A percentile compares a stretch with the other conserved stretches of the same genome.
Conservation (phyloP, 2,329 filamentous ascomycete genomes). For the Plectosphaerella plurivora region DNA sequence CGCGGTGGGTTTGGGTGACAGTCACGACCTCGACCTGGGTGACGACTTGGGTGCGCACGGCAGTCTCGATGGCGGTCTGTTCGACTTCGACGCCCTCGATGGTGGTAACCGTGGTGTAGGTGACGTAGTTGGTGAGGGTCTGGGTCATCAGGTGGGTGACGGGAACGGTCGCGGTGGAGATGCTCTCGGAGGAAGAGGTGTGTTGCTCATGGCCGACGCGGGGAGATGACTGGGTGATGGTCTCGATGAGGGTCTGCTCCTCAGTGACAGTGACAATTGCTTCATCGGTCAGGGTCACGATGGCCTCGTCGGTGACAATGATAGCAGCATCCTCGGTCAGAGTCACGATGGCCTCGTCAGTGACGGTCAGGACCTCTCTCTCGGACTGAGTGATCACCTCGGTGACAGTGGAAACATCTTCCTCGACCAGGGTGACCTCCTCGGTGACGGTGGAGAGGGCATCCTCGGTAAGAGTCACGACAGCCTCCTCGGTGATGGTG, state of each 20-base stretch:
- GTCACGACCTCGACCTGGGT: conserved; percentile 25
- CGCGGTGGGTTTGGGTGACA: conserved; percentile 14
- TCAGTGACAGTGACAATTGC: conserved; percentile 5
- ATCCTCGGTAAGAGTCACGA: not conserved
- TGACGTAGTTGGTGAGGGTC: conserved; percentile 6
- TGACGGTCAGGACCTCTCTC: conserved; percentile 5
- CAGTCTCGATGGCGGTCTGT: conserved; percentile 5
- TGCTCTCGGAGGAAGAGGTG: not conserved
- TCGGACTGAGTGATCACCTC: not conserved
- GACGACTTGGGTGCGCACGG: conserved; percentile 14
- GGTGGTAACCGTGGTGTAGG: conserved; percentile 19
- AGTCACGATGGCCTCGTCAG: not conserved
- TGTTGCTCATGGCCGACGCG: not conserved
- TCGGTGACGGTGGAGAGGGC: not conserved
- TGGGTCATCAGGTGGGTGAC: conserved; percentile 6
- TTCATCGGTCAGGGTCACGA: conserved; percentile 6
- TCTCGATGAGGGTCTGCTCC: conserved; percentile 1
- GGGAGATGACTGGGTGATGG: not conserved
- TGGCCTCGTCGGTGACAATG: conserved; percentile 4
- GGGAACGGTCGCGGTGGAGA: not conserved
- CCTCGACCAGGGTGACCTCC: not conserved
- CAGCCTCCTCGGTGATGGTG: not conserved
- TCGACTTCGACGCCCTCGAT: conserved; percentile 19
- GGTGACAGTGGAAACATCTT: not conserved
- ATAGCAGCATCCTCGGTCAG: not conserved